Evolutionary conservation across 352 stramenopile genomes (phyloP).

Genomic region (Achlya hypogyna): DNA sequence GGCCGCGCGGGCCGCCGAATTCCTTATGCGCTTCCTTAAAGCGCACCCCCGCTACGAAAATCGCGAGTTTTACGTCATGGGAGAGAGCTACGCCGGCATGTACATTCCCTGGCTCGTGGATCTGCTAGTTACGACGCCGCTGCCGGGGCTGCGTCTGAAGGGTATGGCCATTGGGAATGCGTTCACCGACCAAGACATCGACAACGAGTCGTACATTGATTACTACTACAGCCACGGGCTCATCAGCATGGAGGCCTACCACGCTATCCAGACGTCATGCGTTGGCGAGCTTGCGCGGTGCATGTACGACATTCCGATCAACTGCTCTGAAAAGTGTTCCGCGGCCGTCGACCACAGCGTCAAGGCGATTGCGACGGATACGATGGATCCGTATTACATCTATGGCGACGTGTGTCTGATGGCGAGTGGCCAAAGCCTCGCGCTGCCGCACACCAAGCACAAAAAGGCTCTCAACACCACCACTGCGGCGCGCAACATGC

Average conservation of each 20-base stretch:
- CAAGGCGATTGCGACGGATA: conserved; percentile 21
- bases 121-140: conserved; percentile 40
- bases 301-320: conserved; percentile 41
- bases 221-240: conserved; percentile 67
- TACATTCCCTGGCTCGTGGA: conserved; percentile 80
- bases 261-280: conserved; percentile 41
- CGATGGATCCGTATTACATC: conserved; percentile 71
- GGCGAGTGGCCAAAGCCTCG: not conserved
- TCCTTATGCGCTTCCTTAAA: conserved; percentile 67
- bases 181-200: conserved; percentile 47
- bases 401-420: conserved; percentile 40
- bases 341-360: conserved; percentile 35
- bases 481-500: not conserved
- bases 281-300: conserved; percentile 37
- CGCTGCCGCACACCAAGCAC: not conserved
- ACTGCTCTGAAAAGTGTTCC: conserved; percentile 34
- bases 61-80: conserved; percentile 77
- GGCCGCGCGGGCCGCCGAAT: conserved; percentile 39
- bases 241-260: conserved; percentile 52
- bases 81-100: conserved; percentile 82
- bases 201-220: conserved; percentile 26
- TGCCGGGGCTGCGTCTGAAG: conserved; percentile 41
- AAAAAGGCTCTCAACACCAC: not conserved
- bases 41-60: conserved; percentile 55
- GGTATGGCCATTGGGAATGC: conserved; percentile 62